A percentile compares a stretch with the other conserved stretches of the same genome.
These are phyloP conservation scores for Zygoascus tannicola DNA, from an alignment of 805 yeast species.

Conservation along the genomic window DNA sequence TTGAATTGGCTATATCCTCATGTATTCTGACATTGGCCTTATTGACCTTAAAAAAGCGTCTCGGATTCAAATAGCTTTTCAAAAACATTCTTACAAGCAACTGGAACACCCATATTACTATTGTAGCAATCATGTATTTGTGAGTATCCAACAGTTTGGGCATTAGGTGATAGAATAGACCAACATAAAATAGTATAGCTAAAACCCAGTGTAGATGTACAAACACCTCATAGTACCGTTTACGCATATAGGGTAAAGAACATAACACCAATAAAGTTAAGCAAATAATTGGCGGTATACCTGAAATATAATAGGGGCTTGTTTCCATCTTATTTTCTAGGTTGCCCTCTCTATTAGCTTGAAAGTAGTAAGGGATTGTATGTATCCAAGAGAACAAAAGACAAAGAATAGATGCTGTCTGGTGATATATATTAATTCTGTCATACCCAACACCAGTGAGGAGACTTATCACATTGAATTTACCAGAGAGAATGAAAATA, in stretches of 20 bases:
- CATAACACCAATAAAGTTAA: constrained; percentile 11
- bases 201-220: constrained; percentile 17
- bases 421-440: constrained; percentile 14
- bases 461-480: constrained; percentile 12
- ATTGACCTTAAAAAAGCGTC: neutral
- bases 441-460: constrained; percentile 17
- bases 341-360: constrained; percentile 1
- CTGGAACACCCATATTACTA: constrained; percentile 12
- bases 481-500: constrained; percentile 16
- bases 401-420: constrained; percentile 11
- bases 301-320: constrained; percentile 2
- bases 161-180: constrained; percentile 13
- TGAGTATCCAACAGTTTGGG: neutral
- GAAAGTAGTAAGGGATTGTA: constrained; percentile 9
- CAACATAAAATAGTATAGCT: constrained; percentile 13
- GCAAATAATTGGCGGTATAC: constrained; percentile 10
- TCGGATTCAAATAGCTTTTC: constrained; percentile 14
- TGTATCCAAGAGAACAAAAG: constrained; percentile 15
- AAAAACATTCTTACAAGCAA: constrained; percentile 9
- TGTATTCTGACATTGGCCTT: neutral
- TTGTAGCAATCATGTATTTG: constrained; percentile 12
- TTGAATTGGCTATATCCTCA: constrained; percentile 1
- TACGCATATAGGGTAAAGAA: constrained; percentile 11
- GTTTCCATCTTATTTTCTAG: neutral
- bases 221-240: constrained; percentile 14